Evolutionary conservation across 768 basidiomycete genomes (phyloP), one percentile per base, ranked within the genome.

Genomic region (Rhodosporidiobolus odoratus): DNA sequence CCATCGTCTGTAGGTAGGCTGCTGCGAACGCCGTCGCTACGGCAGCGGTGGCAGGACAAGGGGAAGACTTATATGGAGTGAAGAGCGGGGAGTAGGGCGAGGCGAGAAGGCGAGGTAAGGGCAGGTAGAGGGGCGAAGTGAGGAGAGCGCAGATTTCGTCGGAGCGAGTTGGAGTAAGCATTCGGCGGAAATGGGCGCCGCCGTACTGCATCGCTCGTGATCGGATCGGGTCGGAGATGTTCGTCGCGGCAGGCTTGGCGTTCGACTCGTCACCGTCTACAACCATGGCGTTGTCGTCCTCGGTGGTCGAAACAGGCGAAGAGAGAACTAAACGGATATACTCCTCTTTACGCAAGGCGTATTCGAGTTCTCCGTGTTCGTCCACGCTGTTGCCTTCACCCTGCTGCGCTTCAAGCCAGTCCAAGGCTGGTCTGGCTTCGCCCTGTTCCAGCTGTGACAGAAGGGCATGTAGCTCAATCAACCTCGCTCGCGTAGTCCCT

Each of bases 261-360:
- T 34, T 13, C 3, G 38, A 53, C 45, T 54, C 27, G 27, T 10
- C 23, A 17, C 1, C 5, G 38, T 74, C 66, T 21, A 52, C 57
- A 1, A 47, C 50, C 71, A 66, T 64, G 30, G 54, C 43, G 17
- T 15, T 30, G 52, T 47, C 52, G 25, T 32, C 10, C 4, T 41
- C 37, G 4, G 47, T 37, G 21, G n/a, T 19, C 27, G 54, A 25
- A 35, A 9, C 54, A 3, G 32, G 9, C 5, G 54, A 13, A 21
- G 54, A 56, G 34, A 76, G 82, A 27, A 94, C 84, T 16, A 95
- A 82, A 6, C 87, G 87, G 63, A 96, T 84, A 78, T 91, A 97
- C 78, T 92, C 88, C 16, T 91, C 92, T 35, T 91, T 89, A 75
- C 97, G 91, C 35, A 98, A 85, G 77, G 88, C 82, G 78, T 95